Conservation (phyloP, 129 eudicot species). For the Artemisia tridentata region DNA sequence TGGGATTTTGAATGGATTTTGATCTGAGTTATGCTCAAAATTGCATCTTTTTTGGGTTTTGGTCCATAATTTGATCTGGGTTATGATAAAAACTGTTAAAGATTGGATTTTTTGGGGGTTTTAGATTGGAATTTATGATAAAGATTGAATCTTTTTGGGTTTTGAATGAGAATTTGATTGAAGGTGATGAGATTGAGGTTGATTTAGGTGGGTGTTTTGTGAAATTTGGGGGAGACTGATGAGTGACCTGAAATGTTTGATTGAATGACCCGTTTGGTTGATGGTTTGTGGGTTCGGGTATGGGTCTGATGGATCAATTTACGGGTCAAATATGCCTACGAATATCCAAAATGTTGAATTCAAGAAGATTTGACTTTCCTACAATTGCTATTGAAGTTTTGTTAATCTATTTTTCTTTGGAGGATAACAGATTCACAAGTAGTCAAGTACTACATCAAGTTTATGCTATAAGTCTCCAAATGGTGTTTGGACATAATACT, state of each 20-base stretch:
- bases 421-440: too few relatives aligned
- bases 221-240: constrained; percentile 5
- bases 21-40: not conserved
- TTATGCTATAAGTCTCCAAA: too few relatives aligned
- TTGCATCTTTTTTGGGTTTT: constrained; percentile 39
- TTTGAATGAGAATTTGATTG: too few relatives aligned
- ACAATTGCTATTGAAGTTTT: too few relatives aligned
- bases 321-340: not conserved
- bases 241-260: not conserved
- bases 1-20: not conserved
- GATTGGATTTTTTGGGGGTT: too few relatives aligned
- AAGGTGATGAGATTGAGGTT: not conserved
- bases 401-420: too few relatives aligned
- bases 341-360: not conserved
- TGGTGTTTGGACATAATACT: too few relatives aligned
- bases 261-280: constrained; percentile 17
- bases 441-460: too few relatives aligned
- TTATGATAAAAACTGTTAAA: too few relatives aligned
- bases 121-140: too few relatives aligned
- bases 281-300: constrained; percentile 19
- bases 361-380: not conserved
- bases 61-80: constrained; percentile 39
- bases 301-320: not conserved
- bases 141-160: too few relatives aligned
- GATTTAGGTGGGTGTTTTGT: constrained; percentile 14